Evolutionary conservation across 306 rosid genomes (phyloP).

Genomic region (Clitoria ternatea): DNA sequence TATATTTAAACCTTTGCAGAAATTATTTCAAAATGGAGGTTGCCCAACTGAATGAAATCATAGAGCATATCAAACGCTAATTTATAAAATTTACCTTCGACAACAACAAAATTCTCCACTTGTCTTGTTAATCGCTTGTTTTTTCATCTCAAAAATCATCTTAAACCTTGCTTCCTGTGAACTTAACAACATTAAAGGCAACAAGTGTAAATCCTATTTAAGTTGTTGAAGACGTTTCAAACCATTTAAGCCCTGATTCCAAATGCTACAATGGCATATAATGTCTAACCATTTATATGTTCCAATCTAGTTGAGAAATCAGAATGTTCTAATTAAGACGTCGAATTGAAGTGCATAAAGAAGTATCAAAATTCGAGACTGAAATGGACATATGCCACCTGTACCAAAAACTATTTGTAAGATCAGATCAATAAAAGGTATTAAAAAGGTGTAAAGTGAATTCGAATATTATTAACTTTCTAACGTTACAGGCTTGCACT

Average conservation of each 20-base stretch:
- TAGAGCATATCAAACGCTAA: neutral
- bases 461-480: slow-evolving; percentile 28
- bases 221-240: neutral
- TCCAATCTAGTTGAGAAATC: neutral
- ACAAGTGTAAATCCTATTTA: neutral
- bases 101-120: neutral
- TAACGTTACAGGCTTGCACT: slow-evolving; percentile 54
- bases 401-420: neutral
- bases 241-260: neutral
- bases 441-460: neutral
- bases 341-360: neutral
- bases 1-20: neutral
- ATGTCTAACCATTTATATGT: neutral
- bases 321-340: neutral
- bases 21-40: neutral
- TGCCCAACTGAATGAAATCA: neutral
- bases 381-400: neutral
- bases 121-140: neutral
- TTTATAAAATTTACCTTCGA: neutral
- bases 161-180: neutral
- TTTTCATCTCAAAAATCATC: neutral
- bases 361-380: neutral
- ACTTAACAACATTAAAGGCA: neutral
- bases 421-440: neutral
- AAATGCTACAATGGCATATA: neutral